phyloP scores from a whole-genome alignment of 768 basidiomycete genomes.

The Sistotremastrum niveocremeum region DNA sequence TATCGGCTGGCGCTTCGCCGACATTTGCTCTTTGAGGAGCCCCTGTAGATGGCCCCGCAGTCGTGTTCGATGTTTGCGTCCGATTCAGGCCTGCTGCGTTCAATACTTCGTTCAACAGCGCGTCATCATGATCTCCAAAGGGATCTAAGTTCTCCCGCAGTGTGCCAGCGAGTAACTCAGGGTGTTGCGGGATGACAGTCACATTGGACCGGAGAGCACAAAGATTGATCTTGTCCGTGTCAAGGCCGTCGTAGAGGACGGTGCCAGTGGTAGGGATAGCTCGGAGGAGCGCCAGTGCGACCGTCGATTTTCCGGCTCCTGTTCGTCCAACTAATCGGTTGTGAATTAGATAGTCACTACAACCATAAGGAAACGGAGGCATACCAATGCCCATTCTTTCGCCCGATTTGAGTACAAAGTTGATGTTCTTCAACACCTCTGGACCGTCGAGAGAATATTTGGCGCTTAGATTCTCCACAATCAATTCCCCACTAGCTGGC shows the following conservation, averaged over 20 bases:
- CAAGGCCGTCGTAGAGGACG: constrained; percentile 22
- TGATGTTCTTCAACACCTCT: not conserved
- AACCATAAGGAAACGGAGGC: not conserved
- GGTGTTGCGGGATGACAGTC: constrained; percentile 41
- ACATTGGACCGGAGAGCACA: constrained; percentile 42
- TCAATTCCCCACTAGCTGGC: constrained; percentile 1
- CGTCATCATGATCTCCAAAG: constrained; percentile 26
- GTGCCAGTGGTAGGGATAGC: constrained; percentile 25
- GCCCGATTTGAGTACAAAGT: not conserved
- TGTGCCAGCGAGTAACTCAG: constrained; percentile 20
- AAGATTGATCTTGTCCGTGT: constrained; percentile 26
- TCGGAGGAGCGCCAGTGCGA: constrained; percentile 23
- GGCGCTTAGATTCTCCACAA: constrained; percentile 2
- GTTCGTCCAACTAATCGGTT: not conserved
- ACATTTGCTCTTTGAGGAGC: no score
- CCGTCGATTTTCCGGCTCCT: not conserved
- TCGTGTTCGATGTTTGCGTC: no score
- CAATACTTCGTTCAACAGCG: constrained; percentile 16
- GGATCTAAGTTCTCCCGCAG: constrained; percentile 25
- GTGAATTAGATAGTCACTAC: constrained; percentile 1
- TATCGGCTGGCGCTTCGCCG: no score
- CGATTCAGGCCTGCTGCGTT: constrained; percentile 14
- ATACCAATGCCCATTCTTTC: not conserved
- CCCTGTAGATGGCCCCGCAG: no score
- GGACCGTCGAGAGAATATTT: constrained; percentile 1